These are phyloP conservation scores for Curvularia sp. DNA, from an alignment of 2,329 filamentous ascomycete species.

Conservation along the genomic window DNA sequence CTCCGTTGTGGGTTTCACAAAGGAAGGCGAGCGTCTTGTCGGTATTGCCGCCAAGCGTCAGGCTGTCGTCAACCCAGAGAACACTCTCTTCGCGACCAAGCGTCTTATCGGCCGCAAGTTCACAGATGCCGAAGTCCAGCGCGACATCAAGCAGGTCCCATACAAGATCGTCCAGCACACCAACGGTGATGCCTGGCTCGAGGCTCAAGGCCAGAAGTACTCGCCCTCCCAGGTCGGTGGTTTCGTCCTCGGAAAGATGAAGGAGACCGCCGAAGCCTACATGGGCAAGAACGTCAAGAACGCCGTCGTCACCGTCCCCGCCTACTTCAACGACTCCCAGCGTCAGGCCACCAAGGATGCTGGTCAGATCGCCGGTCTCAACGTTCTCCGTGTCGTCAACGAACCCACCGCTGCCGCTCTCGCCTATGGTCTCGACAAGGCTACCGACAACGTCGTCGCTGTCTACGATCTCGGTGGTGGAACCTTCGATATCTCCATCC, in stretches of 20 bases:
- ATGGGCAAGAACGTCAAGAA: conserved; percentile 91
- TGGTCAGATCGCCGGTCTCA: conserved; percentile 93
- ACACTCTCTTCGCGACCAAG: conserved; percentile 98
- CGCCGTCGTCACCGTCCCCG: conserved; percentile 93
- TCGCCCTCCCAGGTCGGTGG: conserved; percentile 98
- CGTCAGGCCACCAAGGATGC: conserved; percentile 98
- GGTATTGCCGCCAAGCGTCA: conserved; percentile 98
- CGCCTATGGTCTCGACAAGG: conserved; percentile 96
- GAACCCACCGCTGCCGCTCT: conserved; percentile 96
- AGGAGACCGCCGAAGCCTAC: conserved; percentile 96
- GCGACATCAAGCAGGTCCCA: conserved; percentile 95
- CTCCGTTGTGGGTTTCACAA: conserved; percentile 92
- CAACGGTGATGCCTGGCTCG: conserved; percentile 96
- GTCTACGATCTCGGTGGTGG: conserved; percentile 98
- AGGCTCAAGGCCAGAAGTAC: conserved; percentile 92
- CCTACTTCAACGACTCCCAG: conserved; percentile 99
- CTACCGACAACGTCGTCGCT: conserved; percentile 85
- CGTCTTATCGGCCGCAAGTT: conserved; percentile 98
- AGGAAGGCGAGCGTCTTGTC: conserved; percentile 94
- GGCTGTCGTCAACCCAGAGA: conserved; percentile 97
- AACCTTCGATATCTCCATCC: conserved; percentile 98
- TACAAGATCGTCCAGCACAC: conserved; percentile 98
- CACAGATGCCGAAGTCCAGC: conserved; percentile 90
- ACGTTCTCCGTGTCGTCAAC: conserved; percentile 97
- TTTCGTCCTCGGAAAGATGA: conserved; percentile 98